These are phyloP conservation scores for Zymoseptoria crescenta DNA, from an alignment of 2,329 filamentous ascomycete species.

Conservation along the genomic window DNA sequence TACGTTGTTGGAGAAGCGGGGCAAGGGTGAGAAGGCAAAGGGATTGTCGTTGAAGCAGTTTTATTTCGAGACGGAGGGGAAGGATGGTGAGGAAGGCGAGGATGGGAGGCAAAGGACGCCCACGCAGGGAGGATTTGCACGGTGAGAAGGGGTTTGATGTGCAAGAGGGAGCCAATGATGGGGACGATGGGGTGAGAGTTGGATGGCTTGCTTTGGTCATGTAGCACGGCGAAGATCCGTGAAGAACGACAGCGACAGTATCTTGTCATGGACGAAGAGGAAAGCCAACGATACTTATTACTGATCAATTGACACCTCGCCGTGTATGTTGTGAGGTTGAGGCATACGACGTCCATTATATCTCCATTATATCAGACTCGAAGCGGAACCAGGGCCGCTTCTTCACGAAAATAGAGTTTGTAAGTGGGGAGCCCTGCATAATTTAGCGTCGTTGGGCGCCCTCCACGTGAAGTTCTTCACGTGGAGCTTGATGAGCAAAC, in stretches of 20 bases:
- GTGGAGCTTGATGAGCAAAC: background rate
- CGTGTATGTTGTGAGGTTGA: background rate
- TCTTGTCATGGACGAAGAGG: background rate
- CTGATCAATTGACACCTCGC: background rate
- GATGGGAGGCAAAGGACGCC: background rate
- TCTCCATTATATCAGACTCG: too few relatives aligned
- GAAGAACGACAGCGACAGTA: too few relatives aligned
- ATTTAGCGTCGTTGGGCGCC: background rate
- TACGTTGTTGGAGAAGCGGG: background rate
- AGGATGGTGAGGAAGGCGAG: background rate
- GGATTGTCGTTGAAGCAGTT: background rate
- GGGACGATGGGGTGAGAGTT: background rate
- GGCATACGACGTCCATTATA: too few relatives aligned
- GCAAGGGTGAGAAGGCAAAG: background rate
- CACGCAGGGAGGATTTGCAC: background rate
- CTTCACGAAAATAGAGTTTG: background rate
- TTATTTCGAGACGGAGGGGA: background rate
- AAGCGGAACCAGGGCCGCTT: background rate
- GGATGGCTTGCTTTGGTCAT: background rate
- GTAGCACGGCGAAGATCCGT: too few relatives aligned
- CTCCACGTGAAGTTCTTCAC: background rate
- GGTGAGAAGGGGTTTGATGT: background rate
- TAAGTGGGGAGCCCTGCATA: background rate
- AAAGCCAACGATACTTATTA: background rate
- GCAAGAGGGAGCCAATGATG: background rate